Conservation (phyloP, 129 eudicot genomes). For the Tagetes erecta region DNA sequence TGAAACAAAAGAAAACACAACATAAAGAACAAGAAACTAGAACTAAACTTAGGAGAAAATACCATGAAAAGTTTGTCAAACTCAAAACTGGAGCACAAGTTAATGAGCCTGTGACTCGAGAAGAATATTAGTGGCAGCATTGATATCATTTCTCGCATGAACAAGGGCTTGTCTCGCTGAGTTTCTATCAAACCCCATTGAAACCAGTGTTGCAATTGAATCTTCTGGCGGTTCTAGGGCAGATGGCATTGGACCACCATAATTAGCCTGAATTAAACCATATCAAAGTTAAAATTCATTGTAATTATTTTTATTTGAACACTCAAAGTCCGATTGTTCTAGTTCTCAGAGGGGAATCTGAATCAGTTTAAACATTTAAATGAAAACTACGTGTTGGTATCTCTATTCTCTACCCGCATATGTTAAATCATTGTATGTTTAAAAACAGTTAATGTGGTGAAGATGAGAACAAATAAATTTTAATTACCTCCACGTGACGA, state of each 20-base stretch:
- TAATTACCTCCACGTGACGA: conserved; percentile 78
- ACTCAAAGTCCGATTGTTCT: not conserved
- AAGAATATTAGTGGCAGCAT: conserved; percentile 87
- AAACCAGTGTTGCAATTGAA: conserved; percentile 68
- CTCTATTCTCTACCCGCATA: not conserved
- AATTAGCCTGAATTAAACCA: conserved; percentile 50
- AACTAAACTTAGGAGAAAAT: conserved; percentile 20
- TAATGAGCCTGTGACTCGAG: conserved; percentile 77
- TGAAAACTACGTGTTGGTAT: not conserved
- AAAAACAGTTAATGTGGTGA: not conserved
- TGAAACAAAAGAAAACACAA: conserved; percentile 4
- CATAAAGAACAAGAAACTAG: conserved; percentile 3
- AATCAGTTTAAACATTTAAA: not conserved
- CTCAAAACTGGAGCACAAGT: conserved; percentile 34
- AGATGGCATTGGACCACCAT: conserved; percentile 53
- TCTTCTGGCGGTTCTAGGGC: conserved; percentile 74
- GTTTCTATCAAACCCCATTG: conserved; percentile 96
- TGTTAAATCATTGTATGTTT: not conserved
- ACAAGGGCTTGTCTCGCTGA: conserved; percentile 94
- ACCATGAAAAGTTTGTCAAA: conserved; percentile 28
- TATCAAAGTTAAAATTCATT: not conserved
- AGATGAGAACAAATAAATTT: not conserved
- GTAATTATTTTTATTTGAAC: too few relatives aligned
- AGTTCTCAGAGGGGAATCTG: not conserved
- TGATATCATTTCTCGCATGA: conserved; percentile 84